Evolutionary conservation across 495 filamentous ascomycete genomes (phyloP).

Genomic region (Halenospora varia): DNA sequence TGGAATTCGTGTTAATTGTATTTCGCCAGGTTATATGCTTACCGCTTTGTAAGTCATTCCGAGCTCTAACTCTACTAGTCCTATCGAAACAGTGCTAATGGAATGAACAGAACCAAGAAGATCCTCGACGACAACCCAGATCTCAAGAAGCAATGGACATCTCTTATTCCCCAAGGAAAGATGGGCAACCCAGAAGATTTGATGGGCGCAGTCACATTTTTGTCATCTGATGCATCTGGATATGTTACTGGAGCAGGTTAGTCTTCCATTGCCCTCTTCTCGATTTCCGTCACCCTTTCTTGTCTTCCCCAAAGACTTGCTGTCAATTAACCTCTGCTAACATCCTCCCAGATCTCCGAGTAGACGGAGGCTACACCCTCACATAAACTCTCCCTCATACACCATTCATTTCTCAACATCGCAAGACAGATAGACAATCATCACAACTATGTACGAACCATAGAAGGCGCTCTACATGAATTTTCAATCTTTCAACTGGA

Average conservation of each 20-base stretch:
- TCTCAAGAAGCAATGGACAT: conserved; percentile 81
- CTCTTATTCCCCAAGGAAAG: conserved; percentile 82
- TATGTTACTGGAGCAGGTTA: conserved; percentile 69
- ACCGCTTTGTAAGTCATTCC: conserved; percentile 67
- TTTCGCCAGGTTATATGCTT: conserved; percentile 79
- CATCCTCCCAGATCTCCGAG: conserved; percentile 1
- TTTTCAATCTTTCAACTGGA: too few species aligned
- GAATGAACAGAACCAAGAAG: conserved; percentile 69
- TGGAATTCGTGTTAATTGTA: conserved; percentile 77
- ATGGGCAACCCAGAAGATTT: conserved; percentile 92
- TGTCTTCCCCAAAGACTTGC: background rate
- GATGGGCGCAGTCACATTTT: conserved; percentile 88
- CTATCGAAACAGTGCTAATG: too few species aligned
- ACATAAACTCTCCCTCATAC: background rate
- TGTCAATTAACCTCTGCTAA: background rate
- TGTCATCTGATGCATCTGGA: conserved; percentile 77
- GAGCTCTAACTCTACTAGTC: background rate
- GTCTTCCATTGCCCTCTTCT: background rate
- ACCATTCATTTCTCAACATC: too few species aligned
- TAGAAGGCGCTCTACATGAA: too few species aligned
- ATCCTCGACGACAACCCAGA: conserved; percentile 92
- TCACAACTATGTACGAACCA: background rate
- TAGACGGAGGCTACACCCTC: conserved; percentile 8
- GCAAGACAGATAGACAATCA: too few species aligned
- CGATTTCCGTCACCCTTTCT: background rate